Percentiles rank a stretch among this genome's conserved stretches.
Evolutionary conservation across 228 moss, liverwort and hornwort genomes (phyloP).

Genomic region (Sphagnum fallax): DNA sequence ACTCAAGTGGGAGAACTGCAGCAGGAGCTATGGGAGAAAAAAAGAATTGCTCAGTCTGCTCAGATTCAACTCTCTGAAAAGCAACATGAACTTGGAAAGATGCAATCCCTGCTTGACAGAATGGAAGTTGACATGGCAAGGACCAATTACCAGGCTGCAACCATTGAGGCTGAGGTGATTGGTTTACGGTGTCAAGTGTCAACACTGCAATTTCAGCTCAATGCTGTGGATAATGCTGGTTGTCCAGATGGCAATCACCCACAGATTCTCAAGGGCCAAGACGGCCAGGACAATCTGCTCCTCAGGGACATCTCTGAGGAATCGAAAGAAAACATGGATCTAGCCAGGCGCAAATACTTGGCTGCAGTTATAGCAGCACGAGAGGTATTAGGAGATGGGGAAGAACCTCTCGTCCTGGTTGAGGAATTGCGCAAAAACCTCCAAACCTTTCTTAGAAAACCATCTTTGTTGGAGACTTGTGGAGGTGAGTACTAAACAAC

Average conservation of each 20-base stretch:
- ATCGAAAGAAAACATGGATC: constrained; percentile 45
- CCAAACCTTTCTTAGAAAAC: constrained; percentile 28
- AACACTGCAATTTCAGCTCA: constrained; percentile 64
- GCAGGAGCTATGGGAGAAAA: constrained; percentile 45
- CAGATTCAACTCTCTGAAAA: constrained; percentile 45
- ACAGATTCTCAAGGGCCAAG: constrained; percentile 1
- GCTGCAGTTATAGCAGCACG: constrained; percentile 56
- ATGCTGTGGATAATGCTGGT: constrained; percentile 53
- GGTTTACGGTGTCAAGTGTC: constrained; percentile 58
- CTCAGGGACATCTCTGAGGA: constrained; percentile 20
- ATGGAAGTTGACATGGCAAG: constrained; percentile 45
- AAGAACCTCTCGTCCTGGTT: constrained; percentile 50
- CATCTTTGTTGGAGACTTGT: constrained; percentile 20
- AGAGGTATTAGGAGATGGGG: constrained; percentile 30
- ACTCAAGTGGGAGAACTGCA: constrained; percentile 35
- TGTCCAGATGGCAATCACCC: constrained; percentile 20
- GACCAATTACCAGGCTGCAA: constrained; percentile 45
- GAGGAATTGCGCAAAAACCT: constrained; percentile 65
- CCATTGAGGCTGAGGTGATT: constrained; percentile 54
- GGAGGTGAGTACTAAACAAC: constrained; percentile 3
- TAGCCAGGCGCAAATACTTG: constrained; percentile 42
- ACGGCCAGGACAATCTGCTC: not conserved
- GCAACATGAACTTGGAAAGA: constrained; percentile 57
- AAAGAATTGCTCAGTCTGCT: constrained; percentile 39
- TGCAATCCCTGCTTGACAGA: constrained; percentile 52